phyloP scores from a whole-genome alignment of 768 basidiomycete species.

The Rhizopogon vinicolor region DNA sequence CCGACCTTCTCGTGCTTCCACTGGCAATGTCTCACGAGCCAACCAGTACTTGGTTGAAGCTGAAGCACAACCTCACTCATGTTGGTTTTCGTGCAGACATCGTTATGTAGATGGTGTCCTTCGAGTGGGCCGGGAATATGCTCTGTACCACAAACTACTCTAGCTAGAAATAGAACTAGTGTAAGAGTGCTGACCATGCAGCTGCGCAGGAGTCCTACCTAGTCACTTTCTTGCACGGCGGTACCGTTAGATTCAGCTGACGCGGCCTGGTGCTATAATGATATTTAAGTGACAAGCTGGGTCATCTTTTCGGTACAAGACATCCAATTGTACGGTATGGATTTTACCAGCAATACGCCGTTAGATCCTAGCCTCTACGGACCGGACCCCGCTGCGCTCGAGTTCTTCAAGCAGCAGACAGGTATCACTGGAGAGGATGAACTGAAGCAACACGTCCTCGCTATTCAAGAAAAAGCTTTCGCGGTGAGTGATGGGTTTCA shows the following conservation, averaged over 20 bases:
- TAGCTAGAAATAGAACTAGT: too few species aligned
- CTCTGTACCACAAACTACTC: too few species aligned
- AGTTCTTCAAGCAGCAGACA: slow-evolving; percentile 25
- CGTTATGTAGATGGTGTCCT: too few species aligned
- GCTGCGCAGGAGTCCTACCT: not conserved
- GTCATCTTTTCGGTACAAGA: not conserved
- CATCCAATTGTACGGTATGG: not conserved
- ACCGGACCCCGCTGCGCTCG: slow-evolving; percentile 5
- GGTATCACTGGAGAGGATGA: slow-evolving; percentile 25
- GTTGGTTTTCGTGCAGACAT: too few species aligned
- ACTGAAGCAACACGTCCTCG: slow-evolving; percentile 28
- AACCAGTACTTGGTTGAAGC: too few species aligned
- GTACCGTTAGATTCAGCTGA: not conserved
- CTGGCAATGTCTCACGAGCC: too few species aligned
- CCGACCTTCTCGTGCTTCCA: too few species aligned
- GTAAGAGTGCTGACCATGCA: too few species aligned
- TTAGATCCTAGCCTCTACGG: slow-evolving; percentile 13
- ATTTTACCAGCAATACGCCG: too few species aligned
- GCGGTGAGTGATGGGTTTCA: slow-evolving; percentile 14
- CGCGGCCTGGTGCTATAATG: not conserved
- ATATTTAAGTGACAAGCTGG: not conserved
- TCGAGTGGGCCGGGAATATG: too few species aligned
- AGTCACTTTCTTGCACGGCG: not conserved
- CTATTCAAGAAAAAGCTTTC: slow-evolving; percentile 29
- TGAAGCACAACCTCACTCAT: too few species aligned